Percentiles rank a stretch among this genome's conserved stretches.
Conservation (phyloP, 257 asterid genomes). For the Jasminum sambac region DNA sequence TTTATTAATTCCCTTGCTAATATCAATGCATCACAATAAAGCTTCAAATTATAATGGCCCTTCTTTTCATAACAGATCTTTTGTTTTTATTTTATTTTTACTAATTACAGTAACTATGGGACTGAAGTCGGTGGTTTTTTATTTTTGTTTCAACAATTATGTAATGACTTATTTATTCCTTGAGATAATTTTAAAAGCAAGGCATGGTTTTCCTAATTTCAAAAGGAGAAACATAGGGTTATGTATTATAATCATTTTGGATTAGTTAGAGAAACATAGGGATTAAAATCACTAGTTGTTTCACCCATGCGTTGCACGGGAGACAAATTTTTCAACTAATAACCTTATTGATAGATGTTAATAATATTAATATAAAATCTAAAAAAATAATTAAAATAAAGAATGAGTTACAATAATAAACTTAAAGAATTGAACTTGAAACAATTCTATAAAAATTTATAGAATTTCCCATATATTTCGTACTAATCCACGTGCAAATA, state of each 20-base stretch:
- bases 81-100: conserved; percentile 4
- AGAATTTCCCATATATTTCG: too few relatives aligned
- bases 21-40: conserved; percentile 32
- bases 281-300: conserved; percentile 31
- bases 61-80: conserved; percentile 42
- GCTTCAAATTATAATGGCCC: conserved; percentile 33
- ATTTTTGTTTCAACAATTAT: neutral
- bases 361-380: too few relatives aligned
- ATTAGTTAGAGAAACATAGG: conserved; percentile 35
- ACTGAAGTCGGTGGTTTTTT: neutral
- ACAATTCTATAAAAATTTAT: too few relatives aligned
- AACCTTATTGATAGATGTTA: too few relatives aligned
- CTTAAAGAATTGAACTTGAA: too few relatives aligned
- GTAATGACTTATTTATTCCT: neutral
- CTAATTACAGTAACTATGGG: conserved; percentile 4
- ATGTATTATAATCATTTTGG: conserved; percentile 27
- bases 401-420: too few relatives aligned
- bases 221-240: neutral
- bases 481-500: too few relatives aligned
- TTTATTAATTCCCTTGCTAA: conserved; percentile 26
- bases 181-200: neutral
- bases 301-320: too few relatives aligned
- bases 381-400: too few relatives aligned
- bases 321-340: too few relatives aligned
- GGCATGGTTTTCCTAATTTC: neutral